Base-by-base conservation (phyloP, 352 stramenopile genomes). In the Pythium aphanidermatum region DNA sequence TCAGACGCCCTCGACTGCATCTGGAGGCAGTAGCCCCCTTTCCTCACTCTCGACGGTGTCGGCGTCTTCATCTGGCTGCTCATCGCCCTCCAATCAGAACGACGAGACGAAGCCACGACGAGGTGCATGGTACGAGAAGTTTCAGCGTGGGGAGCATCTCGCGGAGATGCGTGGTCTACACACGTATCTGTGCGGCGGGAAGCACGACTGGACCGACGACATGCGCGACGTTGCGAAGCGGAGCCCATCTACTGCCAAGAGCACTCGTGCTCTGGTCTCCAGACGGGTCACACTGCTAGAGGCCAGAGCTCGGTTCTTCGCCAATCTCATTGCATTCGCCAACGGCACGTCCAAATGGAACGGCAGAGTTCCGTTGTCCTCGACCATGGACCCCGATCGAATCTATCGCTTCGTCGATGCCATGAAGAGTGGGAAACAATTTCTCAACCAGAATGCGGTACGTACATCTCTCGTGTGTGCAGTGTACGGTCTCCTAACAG, bases 341-440 rank as follows among this genome's bases (percentile, higher is more conserved):
- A 65, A 72, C 21, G 65, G 74, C 43, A 68, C 50, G 33, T 88
- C 79, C 6, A 74, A 75, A 47, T 88, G 79, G 76, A 92, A 88
- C 57, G 58, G 64, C 24, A 72, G 64, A 13, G 54, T 91, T 17
- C 40, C 63, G 12, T 68, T 70, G 25, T 68, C 67, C 19, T 36
- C 20, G 9, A 58, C 55, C 5, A 70, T 92, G 27, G 65, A 87
- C 41, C 55, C 68, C 6, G 70, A 74, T 16, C 79, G 74, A 30
- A 86, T 92, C 46, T 57, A 67, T 29, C 75, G 76, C 31, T 76
- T 92, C 39, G 73, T 87, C 38, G 62, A 89, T 44, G 64, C 71
- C 33, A 68, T 86, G 21, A 75, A 85, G 21, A 74, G 67, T 42
- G 70, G 71, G 19, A 54, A 83, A 38, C 68, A 76, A 27, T 79